Evolutionary conservation across 805 yeast genomes (phyloP).

Genomic region (Metschnikowia matae): DNA sequence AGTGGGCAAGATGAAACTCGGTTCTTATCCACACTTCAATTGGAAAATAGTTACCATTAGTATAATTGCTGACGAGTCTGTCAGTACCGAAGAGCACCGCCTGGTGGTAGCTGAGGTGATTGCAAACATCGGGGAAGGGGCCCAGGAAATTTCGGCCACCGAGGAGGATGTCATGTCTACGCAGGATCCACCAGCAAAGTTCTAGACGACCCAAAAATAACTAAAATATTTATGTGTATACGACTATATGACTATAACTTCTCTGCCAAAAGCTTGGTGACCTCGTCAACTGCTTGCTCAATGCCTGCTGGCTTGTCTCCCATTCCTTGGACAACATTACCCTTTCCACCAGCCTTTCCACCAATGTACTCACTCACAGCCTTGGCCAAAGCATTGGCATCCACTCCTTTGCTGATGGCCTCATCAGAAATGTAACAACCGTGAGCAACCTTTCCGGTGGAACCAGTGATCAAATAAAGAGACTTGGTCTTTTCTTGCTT

Average conservation of each 20-base stretch:
- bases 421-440: slow-evolving; percentile 83
- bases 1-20: slow-evolving; percentile 53
- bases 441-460: slow-evolving; percentile 77
- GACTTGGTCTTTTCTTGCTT: slow-evolving; percentile 70
- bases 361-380: slow-evolving; percentile 74
- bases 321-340: slow-evolving; percentile 94
- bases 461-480: slow-evolving; percentile 76
- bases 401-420: slow-evolving; percentile 64
- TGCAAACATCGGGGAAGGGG: slow-evolving; percentile 43
- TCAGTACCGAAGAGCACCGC: slow-evolving; percentile 29
- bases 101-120: slow-evolving; percentile 46
- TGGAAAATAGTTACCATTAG: slow-evolving; percentile 67
- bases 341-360: slow-evolving; percentile 99
- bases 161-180: slow-evolving; percentile 51
- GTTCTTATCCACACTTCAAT: slow-evolving; percentile 79
- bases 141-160: slow-evolving; percentile 52
- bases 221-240: background rate
- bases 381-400: slow-evolving; percentile 71
- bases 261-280: slow-evolving; percentile 56
- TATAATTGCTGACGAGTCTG: slow-evolving; percentile 54
- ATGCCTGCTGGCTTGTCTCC: slow-evolving; percentile 77
- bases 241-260: slow-evolving; percentile 39
- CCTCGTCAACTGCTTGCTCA: slow-evolving; percentile 67
- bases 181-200: slow-evolving; percentile 9
- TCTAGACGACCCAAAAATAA: background rate